These are phyloP conservation scores for Rhodotorula graminis DNA, from an alignment of 768 basidiomycete species.

Conservation along the genomic window DNA sequence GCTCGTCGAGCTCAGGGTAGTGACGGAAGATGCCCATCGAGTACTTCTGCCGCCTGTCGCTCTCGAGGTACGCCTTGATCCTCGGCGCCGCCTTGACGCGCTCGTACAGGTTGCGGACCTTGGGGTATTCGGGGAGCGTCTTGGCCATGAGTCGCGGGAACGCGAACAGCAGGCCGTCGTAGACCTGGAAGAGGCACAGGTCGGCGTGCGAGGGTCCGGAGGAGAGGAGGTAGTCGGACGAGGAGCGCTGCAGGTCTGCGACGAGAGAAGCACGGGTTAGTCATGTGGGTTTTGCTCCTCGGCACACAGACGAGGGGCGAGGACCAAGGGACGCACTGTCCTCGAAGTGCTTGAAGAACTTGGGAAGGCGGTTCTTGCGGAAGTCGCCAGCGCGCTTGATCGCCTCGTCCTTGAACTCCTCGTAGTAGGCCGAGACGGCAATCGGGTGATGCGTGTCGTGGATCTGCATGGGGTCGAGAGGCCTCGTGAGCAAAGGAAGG, in stretches of 20 bases:
- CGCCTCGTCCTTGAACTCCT: conserved; percentile 51
- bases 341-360: conserved; percentile 51
- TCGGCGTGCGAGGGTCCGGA: conserved; percentile 50
- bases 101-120: conserved; percentile 47
- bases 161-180: conserved; percentile 46
- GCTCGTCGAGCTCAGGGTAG: conserved; percentile 33
- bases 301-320: too few relatives aligned
- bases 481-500: not conserved
- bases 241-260: conserved; percentile 39
- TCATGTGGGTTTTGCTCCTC: too few relatives aligned
- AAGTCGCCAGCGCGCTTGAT: conserved; percentile 47
- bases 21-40: conserved; percentile 20
- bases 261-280: not conserved
- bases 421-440: conserved; percentile 46
- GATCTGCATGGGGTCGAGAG: not conserved
- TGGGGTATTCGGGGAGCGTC: conserved; percentile 43
- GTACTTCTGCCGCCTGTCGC: conserved; percentile 33
- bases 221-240: conserved; percentile 44
- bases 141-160: conserved; percentile 48
- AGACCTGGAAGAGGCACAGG: conserved; percentile 51
- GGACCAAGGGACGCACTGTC: not conserved
- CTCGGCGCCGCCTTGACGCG: conserved; percentile 44
- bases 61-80: conserved; percentile 37
- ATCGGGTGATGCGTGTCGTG: conserved; percentile 48
- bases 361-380: conserved; percentile 49